These are phyloP conservation scores for Eimeria tenella DNA, from an alignment of 169 alveolate species.

Conservation along the genomic window DNA sequence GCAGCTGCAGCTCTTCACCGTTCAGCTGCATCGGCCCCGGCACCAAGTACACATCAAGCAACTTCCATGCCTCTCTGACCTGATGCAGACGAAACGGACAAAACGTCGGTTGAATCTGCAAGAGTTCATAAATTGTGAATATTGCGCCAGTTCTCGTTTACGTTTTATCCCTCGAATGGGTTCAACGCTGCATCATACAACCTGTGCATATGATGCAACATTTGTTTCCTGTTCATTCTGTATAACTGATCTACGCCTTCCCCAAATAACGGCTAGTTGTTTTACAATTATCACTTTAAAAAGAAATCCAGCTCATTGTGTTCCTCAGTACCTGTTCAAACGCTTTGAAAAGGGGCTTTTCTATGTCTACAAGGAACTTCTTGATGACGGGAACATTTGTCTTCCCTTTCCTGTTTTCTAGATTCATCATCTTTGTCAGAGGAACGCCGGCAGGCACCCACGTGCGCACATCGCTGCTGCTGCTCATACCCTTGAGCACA, in stretches of 20 bases:
- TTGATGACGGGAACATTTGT: conserved; percentile 93
- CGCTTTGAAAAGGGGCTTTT: conserved; percentile 93
- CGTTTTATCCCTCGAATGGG: too few relatives aligned
- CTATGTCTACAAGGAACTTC: conserved; percentile 95
- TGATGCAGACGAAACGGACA: conserved; percentile 15
- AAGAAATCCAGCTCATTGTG: too few relatives aligned
- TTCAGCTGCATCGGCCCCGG: conserved; percentile 97
- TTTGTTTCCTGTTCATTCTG: too few relatives aligned
- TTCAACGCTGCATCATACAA: too few relatives aligned
- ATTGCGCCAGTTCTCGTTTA: too few relatives aligned
- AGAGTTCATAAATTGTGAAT: too few relatives aligned
- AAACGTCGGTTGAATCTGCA: background rate
- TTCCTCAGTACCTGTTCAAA: conserved; percentile 83
- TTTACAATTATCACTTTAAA: too few relatives aligned
- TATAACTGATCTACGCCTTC: too few relatives aligned
- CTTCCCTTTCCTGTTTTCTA: conserved; percentile 88
- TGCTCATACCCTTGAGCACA: conserved; percentile 69
- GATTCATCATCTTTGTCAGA: conserved; percentile 88
- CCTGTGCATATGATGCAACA: too few relatives aligned
- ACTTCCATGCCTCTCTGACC: conserved; percentile 95
- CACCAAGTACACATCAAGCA: conserved; percentile 92
- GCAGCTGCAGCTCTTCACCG: background rate
- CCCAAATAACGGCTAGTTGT: too few relatives aligned
- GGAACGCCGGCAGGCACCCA: conserved; percentile 90
- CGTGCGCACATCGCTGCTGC: conserved; percentile 50